A percentile compares a stretch with the other conserved stretches of the same genome.
phyloP scores from a whole-genome alignment of 352 stramenopile genomes.

The Pythium utonaiense region DNA sequence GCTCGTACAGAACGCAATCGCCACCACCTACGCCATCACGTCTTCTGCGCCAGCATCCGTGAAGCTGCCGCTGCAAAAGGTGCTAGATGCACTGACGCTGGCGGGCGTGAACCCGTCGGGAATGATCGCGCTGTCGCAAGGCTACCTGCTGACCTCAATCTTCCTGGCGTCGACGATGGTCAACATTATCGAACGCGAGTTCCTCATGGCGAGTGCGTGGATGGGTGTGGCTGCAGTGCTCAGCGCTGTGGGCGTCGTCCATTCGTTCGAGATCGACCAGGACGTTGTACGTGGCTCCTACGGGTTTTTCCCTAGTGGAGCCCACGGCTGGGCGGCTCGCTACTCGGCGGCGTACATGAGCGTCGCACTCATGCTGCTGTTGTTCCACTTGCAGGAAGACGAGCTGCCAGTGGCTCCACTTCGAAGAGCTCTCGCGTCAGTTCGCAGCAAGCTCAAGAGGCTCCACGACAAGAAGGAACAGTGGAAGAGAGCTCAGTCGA shows the following conservation, averaged over 20 bases:
- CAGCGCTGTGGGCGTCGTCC: slow-evolving; percentile 31
- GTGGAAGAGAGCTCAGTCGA: background rate
- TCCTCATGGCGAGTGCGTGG: slow-evolving; percentile 33
- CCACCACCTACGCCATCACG: slow-evolving; percentile 11
- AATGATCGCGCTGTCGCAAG: slow-evolving; percentile 40
- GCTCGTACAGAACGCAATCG: slow-evolving; percentile 31
- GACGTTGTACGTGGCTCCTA: slow-evolving; percentile 26
- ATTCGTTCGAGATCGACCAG: slow-evolving; percentile 38
- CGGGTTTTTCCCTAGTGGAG: slow-evolving; percentile 26
- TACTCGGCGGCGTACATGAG: slow-evolving; percentile 19
- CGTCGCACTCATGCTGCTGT: slow-evolving; percentile 22
- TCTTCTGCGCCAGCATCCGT: background rate
- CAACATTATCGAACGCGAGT: slow-evolving; percentile 48
- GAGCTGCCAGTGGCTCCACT: slow-evolving; percentile 16
- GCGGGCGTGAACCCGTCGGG: slow-evolving; percentile 34
- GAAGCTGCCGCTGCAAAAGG: slow-evolving; percentile 14
- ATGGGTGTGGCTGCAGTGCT: slow-evolving; percentile 30
- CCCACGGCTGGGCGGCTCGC: slow-evolving; percentile 19
- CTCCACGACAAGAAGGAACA: background rate
- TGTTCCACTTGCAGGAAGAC: slow-evolving; percentile 32
- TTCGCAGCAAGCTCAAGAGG: background rate
- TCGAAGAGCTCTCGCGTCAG: background rate
- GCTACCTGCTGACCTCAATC: slow-evolving; percentile 43
- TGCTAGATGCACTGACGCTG: slow-evolving; percentile 23
- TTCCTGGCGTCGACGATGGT: slow-evolving; percentile 45